Percentiles rank a stretch among this genome's conserved stretches.
These are phyloP conservation scores for Syzygium grande DNA, from an alignment of 345 rosid genomes.

Conservation along the genomic window DNA sequence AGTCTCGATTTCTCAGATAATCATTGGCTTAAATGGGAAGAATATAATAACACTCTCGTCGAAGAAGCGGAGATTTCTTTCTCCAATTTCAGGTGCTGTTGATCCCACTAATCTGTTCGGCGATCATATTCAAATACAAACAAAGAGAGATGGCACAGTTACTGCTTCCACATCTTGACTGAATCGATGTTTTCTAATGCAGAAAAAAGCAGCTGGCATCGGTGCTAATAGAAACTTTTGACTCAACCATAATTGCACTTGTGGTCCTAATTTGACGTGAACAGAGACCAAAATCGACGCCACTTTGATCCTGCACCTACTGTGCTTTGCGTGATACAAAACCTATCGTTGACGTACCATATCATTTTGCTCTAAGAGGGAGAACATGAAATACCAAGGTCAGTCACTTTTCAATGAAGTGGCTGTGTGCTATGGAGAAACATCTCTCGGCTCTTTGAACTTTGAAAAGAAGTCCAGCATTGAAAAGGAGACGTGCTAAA, in stretches of 20 bases:
- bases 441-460: background rate
- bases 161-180: background rate
- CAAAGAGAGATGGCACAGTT: background rate
- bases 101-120: background rate
- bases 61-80: background rate
- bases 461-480: background rate
- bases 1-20: background rate
- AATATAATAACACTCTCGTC: background rate
- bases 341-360: background rate
- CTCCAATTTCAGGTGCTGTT: background rate
- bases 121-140: background rate
- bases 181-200: background rate
- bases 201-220: background rate
- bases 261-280: background rate
- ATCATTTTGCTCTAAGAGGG: background rate
- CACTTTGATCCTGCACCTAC: background rate
- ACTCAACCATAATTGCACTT: background rate
- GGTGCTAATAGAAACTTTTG: background rate
- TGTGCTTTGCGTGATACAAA: background rate
- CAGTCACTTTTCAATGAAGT: too few relatives aligned
- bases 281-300: background rate
- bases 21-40: background rate
- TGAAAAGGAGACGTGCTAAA: background rate
- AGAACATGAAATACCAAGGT: background rate
- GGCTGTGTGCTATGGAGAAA: too few relatives aligned